These are phyloP conservation scores for Agroathelia rolfsii DNA, from an alignment of 1,284 basidiomycete genomes.

Conservation along the genomic window DNA sequence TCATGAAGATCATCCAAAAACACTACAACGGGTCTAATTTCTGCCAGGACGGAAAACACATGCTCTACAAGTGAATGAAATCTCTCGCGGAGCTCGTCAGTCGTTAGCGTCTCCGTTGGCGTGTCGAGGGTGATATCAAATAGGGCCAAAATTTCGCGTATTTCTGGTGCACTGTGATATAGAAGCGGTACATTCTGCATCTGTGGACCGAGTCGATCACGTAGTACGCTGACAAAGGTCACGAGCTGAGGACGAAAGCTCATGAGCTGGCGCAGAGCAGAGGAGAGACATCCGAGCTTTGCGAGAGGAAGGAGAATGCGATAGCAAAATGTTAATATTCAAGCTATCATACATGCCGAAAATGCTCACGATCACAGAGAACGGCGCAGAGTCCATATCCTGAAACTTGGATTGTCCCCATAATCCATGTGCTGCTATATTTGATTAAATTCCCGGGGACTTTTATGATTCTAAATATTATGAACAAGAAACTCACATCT, in stretches of 20 bases:
- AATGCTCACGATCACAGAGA: too few relatives aligned
- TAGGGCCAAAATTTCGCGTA: conserved; percentile 46
- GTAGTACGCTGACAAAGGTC: conserved; percentile 50
- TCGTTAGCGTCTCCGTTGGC: conserved; percentile 44
- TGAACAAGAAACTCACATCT: conserved; percentile 33
- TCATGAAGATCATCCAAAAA: conserved; percentile 67
- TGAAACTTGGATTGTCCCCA: conserved; percentile 71
- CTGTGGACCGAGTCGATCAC: conserved; percentile 53
- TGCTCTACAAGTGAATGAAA: conserved; percentile 61
- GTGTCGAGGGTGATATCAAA: conserved; percentile 43
- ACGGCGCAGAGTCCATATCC: conserved; percentile 51
- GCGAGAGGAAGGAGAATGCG: conserved; percentile 4
- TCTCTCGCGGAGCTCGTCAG: conserved; percentile 49
- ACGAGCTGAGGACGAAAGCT: conserved; percentile 60
- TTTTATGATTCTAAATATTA: too few relatives aligned
- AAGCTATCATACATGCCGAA: conserved; percentile 31
- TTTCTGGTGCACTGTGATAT: conserved; percentile 58
- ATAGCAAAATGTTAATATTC: not conserved
- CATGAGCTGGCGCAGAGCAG: conserved; percentile 61
- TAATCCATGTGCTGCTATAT: conserved; percentile 46
- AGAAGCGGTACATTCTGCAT: conserved; percentile 57
- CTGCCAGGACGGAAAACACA: conserved; percentile 56
- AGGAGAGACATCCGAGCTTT: conserved; percentile 55
- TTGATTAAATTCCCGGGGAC: conserved; percentile 3
- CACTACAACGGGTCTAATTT: conserved; percentile 55